Evolutionary conservation across 768 basidiomycete species (phyloP).

Genomic region (Termitomyces sp.): DNA sequence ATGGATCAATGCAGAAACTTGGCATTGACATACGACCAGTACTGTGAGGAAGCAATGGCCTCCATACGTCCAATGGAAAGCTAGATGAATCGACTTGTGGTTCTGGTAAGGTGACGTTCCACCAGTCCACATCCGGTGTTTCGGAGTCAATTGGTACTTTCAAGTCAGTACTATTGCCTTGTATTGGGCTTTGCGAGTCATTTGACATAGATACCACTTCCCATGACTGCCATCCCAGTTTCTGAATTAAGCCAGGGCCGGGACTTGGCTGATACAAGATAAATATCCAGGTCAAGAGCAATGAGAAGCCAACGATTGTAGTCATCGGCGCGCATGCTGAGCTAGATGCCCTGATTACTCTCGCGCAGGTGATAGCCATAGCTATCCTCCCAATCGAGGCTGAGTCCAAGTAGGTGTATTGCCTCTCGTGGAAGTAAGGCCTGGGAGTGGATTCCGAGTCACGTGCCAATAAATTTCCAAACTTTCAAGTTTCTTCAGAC

Average conservation of each 20-base stretch:
- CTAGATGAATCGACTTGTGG: conserved; percentile 52
- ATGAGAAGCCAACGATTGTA: conserved; percentile 60
- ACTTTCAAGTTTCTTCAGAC: background rate
- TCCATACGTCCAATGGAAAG: conserved; percentile 77
- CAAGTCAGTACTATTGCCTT: conserved; percentile 10
- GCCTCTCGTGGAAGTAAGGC: background rate
- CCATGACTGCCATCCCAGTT: conserved; percentile 89
- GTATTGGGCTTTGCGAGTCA: conserved; percentile 7
- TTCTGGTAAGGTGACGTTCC: conserved; percentile 47
- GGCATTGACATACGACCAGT: conserved; percentile 56
- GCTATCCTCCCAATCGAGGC: conserved; percentile 16
- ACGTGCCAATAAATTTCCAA: conserved; percentile 14
- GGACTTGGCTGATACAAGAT: conserved; percentile 74
- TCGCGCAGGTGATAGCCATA: conserved; percentile 36
- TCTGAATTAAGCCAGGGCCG: conserved; percentile 65
- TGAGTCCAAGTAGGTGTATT: background rate
- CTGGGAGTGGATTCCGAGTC: background rate
- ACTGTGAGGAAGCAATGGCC: conserved; percentile 67
- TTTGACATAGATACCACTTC: conserved; percentile 44
- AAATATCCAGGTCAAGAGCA: conserved; percentile 70
- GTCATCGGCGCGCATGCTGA: conserved; percentile 54
- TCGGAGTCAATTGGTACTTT: conserved; percentile 6
- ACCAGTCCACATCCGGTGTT: conserved; percentile 52
- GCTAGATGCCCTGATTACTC: conserved; percentile 44
- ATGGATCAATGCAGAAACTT: background rate